Conservation (phyloP, 192 early-diverging fungal species). For the Mortierella antarctica region DNA sequence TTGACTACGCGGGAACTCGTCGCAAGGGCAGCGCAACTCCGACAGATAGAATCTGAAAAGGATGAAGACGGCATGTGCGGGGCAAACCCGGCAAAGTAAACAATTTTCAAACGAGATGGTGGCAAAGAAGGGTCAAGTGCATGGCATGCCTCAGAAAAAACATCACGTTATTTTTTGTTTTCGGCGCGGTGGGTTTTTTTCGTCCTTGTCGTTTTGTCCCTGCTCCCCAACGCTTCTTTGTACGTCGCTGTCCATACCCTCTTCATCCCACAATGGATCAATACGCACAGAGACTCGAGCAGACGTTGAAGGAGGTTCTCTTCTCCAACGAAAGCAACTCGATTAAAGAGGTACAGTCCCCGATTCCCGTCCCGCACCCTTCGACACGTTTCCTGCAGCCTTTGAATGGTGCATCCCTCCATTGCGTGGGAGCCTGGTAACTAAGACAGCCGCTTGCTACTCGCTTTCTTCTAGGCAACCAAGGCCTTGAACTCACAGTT, state of each 20-base stretch:
- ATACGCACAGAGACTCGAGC: conserved; percentile 11
- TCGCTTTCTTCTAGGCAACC: conserved; percentile 63
- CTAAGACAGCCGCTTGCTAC: neutral
- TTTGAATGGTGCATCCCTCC: neutral
- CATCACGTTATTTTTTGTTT: neutral
- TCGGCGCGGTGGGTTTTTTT: neutral
- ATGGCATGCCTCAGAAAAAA: too few relatives aligned
- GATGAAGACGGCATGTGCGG: conserved; percentile 66
- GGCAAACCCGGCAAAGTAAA: conserved; percentile 25
- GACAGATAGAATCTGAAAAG: conserved; percentile 73
- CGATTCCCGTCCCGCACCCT: neutral
- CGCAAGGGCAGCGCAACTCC: conserved; percentile 64
- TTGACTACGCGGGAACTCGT: conserved; percentile 59
- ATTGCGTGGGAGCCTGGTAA: neutral
- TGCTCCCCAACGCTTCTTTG: neutral
- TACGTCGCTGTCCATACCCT: neutral
- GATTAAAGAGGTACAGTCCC: conserved; percentile 18
- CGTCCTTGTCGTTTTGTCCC: conserved; percentile 2
- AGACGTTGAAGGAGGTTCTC: conserved; percentile 16
- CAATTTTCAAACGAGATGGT: neutral
- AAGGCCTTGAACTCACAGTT: conserved; percentile 75
- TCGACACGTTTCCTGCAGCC: neutral
- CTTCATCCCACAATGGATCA: conserved; percentile 23
- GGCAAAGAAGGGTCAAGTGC: neutral
- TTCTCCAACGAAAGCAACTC: conserved; percentile 14